Evolutionary conservation across 371 early-diverging fungal genomes (phyloP), one percentile per base, ranked within the genome.

Genomic region (Smittium culicis): DNA sequence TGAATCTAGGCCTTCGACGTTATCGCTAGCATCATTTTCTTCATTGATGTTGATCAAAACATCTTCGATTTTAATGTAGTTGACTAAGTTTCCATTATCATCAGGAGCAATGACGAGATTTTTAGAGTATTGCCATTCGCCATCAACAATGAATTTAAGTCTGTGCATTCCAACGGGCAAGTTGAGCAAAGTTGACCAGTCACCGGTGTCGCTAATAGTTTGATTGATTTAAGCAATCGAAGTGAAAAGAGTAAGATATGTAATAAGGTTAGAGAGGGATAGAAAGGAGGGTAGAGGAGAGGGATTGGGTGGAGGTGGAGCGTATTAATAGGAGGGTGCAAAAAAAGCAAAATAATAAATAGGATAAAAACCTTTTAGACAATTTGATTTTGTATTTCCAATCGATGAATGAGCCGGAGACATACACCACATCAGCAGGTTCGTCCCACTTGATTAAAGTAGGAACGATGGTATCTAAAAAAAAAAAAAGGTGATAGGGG

Each of bases 381-480:
- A 97, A 69, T 67, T 85, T 85, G 33, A 96, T 87, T 79, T 94
- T 93, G 70, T 91, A 88, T 71, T 88, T 90, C 98, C 98, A 97
- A 59, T 90, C 89, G 79, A 94, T 95, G 72, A 97, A 97, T n/a
- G 94, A 92, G 25, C 98, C 98, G 1, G 96, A 93, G 20, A 97
- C 83, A 76, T 88, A 92, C 1, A 97, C 98, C 64, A 79, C 83
- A 24, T 85, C 76, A 27, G 93, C 96, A 27, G 89, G 91, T 69
- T 91, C 89, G 17, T 86, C 82, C 97, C 97, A 96, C 28, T 85
- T 85, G 29, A 96, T 87, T 65, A 96, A 89, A 20, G 91, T 90
- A 0, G 88, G 87, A 54, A 91, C 67, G 1, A 68, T 58, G n/a
- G 54, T 25, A 57, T 57, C 57, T 45, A 45, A 11, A 11, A 20